phyloP scores from a whole-genome alignment of 305 asterid species.

The Stenogyne calaminthoides region DNA sequence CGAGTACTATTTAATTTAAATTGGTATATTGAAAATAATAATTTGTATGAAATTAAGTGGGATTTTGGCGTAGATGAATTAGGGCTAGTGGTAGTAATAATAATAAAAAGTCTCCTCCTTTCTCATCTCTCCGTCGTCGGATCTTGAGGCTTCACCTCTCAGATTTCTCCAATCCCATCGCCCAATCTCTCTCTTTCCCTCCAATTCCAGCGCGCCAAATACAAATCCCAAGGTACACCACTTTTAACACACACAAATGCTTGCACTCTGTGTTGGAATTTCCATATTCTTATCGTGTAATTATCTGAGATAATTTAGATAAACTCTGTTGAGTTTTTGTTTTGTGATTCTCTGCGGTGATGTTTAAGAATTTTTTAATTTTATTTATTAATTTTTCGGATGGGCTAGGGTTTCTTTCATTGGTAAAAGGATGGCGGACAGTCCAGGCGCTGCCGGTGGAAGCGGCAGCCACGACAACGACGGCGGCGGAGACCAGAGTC shows the following conservation, averaged over 20 bases:
- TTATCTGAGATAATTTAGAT: not conserved
- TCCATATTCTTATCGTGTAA: not conserved
- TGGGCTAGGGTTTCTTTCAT: constrained; percentile 48
- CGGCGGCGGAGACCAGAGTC: constrained; percentile 59
- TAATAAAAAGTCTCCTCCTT: constrained; percentile 37
- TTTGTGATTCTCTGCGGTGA: not conserved
- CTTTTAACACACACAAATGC: not conserved
- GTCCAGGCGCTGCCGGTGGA: constrained; percentile 35
- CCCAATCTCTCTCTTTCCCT: constrained; percentile 47
- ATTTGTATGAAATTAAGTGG: not conserved
- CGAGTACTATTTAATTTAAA: too few species aligned
- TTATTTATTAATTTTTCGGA: not conserved
- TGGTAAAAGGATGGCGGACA: constrained; percentile 50
- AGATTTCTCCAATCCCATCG: constrained; percentile 50
- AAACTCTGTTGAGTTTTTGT: not conserved
- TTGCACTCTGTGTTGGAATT: not conserved
- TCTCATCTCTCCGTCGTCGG: constrained; percentile 66
- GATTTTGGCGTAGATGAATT: not conserved
- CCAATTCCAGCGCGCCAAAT: constrained; percentile 53
- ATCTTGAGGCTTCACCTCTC: constrained; percentile 41
- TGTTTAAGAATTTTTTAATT: not conserved
- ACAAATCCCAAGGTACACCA: constrained; percentile 30
- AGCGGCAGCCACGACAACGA: constrained; percentile 47
- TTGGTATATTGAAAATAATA: too few species aligned
- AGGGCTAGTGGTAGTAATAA: constrained; percentile 23